Percentiles rank a stretch among this genome's conserved stretches.
Conservation (phyloP, 352 stramenopile genomes). For the Pythium scleroteichum region DNA sequence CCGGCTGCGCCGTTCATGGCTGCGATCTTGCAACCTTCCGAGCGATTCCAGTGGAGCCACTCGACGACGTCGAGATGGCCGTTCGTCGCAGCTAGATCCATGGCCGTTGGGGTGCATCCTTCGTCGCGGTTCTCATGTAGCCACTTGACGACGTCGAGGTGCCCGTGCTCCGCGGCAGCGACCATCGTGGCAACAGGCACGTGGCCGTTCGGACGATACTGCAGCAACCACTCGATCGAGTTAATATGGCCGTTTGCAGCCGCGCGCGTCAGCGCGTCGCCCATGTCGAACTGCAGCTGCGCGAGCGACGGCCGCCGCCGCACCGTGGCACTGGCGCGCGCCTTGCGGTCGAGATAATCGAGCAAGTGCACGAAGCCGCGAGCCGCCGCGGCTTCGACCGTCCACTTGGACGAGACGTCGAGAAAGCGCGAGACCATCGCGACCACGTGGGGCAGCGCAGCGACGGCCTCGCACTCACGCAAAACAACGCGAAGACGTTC, state of each 20-base stretch:
- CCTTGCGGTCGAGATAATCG: slow-evolving; percentile 31
- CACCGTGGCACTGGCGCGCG: not conserved
- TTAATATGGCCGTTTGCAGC: slow-evolving; percentile 19
- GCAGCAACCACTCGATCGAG: slow-evolving; percentile 20
- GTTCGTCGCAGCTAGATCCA: slow-evolving; percentile 40
- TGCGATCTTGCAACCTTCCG: slow-evolving; percentile 37
- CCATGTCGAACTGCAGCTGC: slow-evolving; percentile 32
- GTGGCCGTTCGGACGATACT: slow-evolving; percentile 1
- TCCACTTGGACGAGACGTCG: slow-evolving; percentile 42
- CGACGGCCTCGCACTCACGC: slow-evolving; percentile 25
- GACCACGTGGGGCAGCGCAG: slow-evolving; percentile 37
- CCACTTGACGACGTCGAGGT: slow-evolving; percentile 37
- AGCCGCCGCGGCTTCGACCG: slow-evolving; percentile 38
- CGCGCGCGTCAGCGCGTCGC: slow-evolving; percentile 22
- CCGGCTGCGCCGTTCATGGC: slow-evolving; percentile 45
- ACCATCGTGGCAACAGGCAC: slow-evolving; percentile 22
- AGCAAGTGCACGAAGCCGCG: slow-evolving; percentile 45
- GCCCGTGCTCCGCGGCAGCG: slow-evolving; percentile 37
- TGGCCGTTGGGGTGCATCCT: slow-evolving; percentile 34
- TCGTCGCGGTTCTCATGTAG: slow-evolving; percentile 33
- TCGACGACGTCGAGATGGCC: slow-evolving; percentile 39
- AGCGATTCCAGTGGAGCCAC: slow-evolving; percentile 41
- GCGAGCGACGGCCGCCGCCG: slow-evolving; percentile 10
- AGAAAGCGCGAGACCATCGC: slow-evolving; percentile 36
- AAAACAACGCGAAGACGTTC: slow-evolving; percentile 1